Conservation (phyloP, 352 stramenopile genomes). For the Phytophthora megakarya region DNA sequence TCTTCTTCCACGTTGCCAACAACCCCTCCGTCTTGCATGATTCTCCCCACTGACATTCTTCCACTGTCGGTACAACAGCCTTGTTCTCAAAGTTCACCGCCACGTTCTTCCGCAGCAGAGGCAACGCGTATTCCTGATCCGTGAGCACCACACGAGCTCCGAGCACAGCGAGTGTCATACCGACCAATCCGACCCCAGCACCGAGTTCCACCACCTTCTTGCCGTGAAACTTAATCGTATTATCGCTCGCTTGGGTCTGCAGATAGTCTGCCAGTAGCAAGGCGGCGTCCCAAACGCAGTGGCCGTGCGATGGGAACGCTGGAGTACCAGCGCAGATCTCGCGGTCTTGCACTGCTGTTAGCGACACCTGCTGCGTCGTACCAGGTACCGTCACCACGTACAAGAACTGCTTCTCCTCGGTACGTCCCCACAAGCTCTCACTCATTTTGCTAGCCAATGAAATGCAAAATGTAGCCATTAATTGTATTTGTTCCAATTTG, state of each 20-base stretch:
- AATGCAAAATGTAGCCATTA: slow-evolving; percentile 17
- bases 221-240: slow-evolving; percentile 11
- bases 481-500: too few relatives aligned
- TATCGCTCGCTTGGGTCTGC: slow-evolving; percentile 23
- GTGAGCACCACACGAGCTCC: slow-evolving; percentile 50
- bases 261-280: slow-evolving; percentile 56
- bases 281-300: slow-evolving; percentile 65
- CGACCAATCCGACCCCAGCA: slow-evolving; percentile 55
- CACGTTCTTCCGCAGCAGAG: slow-evolving; percentile 54
- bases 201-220: slow-evolving; percentile 50
- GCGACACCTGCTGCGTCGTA: slow-evolving; percentile 2
- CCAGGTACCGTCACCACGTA: slow-evolving; percentile 32
- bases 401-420: slow-evolving; percentile 40
- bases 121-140: slow-evolving; percentile 57
- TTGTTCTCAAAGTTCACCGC: slow-evolving; percentile 41
- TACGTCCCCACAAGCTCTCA: slow-evolving; percentile 41
- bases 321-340: slow-evolving; percentile 39
- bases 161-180: slow-evolving; percentile 52
- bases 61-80: slow-evolving; percentile 27
- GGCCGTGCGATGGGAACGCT: slow-evolving; percentile 52
- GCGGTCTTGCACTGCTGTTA: slow-evolving; percentile 47
- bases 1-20: slow-evolving; percentile 36
- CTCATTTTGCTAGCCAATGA: slow-evolving; percentile 20
- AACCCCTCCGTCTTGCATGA: slow-evolving; percentile 16
- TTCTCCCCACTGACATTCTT: slow-evolving; percentile 51